These are phyloP conservation scores for Paraphoma chrysanthemicola DNA, from an alignment of 2,329 filamentous ascomycete species.

Conservation along the genomic window DNA sequence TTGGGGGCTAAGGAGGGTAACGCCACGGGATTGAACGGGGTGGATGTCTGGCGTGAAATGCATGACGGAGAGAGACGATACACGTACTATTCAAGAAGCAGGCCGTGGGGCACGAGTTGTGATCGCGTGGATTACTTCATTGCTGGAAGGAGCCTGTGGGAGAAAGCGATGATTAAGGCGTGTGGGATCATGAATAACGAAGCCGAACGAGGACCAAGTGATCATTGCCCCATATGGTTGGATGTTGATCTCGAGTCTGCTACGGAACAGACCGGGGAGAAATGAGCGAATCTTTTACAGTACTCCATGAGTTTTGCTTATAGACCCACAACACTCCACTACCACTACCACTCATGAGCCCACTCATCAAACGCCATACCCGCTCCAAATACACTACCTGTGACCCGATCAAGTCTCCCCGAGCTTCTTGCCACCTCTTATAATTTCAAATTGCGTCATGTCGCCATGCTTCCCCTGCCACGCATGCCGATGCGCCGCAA, in stretches of 20 bases:
- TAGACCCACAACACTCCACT: too few species aligned
- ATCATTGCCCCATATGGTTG: slow-evolving; percentile 62
- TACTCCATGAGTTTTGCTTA: too few species aligned
- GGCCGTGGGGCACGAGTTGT: slow-evolving; percentile 58
- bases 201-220: slow-evolving; percentile 58
- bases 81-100: slow-evolving; percentile 57
- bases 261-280: not conserved
- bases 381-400: too few species aligned
- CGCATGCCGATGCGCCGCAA: slow-evolving; percentile 51
- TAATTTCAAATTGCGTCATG: slow-evolving; percentile 49
- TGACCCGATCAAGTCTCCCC: slow-evolving; percentile 18
- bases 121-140: slow-evolving; percentile 63
- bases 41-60: slow-evolving; percentile 59
- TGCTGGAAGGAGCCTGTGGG: slow-evolving; percentile 50
- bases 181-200: slow-evolving; percentile 52
- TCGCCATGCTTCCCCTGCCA: slow-evolving; percentile 53
- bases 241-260: slow-evolving; percentile 13
- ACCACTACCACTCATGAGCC: too few species aligned
- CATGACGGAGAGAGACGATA: slow-evolving; percentile 54
- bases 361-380: too few species aligned
- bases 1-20: slow-evolving; percentile 35
- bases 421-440: slow-evolving; percentile 48
- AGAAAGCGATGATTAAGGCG: slow-evolving; percentile 44
- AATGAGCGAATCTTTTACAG: too few species aligned
- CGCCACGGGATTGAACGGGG: slow-evolving; percentile 28